Evolutionary conservation across 2,329 filamentous ascomycete genomes (phyloP).

Genomic region (Podosphaera fusca): DNA sequence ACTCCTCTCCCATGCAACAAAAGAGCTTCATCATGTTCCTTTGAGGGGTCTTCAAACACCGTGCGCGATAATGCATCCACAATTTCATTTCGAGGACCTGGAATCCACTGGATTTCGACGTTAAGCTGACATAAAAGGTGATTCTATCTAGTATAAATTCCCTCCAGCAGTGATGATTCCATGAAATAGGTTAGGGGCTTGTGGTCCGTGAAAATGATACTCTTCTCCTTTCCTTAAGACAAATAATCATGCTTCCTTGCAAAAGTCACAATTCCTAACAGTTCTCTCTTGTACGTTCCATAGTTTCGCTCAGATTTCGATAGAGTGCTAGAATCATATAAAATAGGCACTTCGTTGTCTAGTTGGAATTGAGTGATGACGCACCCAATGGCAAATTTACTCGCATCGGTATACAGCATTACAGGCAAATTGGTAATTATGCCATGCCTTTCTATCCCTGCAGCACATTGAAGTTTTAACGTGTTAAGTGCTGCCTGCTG

Average conservation of each 20-base stretch:
- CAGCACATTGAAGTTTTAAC: not conserved
- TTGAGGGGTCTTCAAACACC: not conserved
- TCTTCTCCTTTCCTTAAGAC: not conserved
- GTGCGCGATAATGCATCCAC: not conserved
- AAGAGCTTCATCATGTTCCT: not conserved
- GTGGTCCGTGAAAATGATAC: not conserved
- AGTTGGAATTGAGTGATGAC: not conserved
- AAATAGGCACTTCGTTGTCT: not conserved
- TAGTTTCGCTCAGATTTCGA: conserved; percentile 1
- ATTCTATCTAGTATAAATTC: not conserved
- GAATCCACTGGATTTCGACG: not conserved
- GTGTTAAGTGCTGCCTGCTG: not conserved
- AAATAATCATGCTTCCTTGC: not conserved
- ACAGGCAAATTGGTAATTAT: not conserved
- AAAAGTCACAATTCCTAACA: not conserved
- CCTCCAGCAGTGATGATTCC: not conserved
- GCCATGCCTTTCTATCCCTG: not conserved
- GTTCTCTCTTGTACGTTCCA: not conserved
- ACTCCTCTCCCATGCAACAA: not conserved
- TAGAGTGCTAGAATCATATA: not conserved
- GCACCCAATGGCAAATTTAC: not conserved
- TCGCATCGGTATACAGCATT: not conserved
- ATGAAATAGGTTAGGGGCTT: not conserved
- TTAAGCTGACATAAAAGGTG: not conserved
- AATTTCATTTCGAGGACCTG: not conserved